Percentiles rank a stretch among this genome's conserved stretches.
These are phyloP conservation scores for Syzygium aromaticum DNA, from an alignment of 345 rosid genomes.

Conservation along the genomic window DNA sequence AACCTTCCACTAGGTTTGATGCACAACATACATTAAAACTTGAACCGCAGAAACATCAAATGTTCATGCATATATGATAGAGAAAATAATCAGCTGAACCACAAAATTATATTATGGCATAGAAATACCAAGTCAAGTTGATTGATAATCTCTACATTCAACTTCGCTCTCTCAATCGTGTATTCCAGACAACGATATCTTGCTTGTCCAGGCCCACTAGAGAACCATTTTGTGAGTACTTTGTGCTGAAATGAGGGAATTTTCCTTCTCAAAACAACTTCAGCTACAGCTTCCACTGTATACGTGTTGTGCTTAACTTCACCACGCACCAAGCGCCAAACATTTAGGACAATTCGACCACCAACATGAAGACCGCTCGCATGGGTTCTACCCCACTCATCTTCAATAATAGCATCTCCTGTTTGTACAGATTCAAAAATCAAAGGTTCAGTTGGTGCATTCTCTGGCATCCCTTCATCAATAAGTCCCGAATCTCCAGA, in stretches of 20 bases:
- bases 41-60: neutral
- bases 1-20: neutral
- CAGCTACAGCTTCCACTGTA: constrained; percentile 74
- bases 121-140: constrained; percentile 82
- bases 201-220: constrained; percentile 66
- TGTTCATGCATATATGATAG: neutral
- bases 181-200: constrained; percentile 81
- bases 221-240: constrained; percentile 70
- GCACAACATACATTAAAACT: neutral
- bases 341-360: constrained; percentile 84
- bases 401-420: constrained; percentile 61
- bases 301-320: constrained; percentile 87
- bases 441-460: constrained; percentile 26
- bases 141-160: constrained; percentile 72
- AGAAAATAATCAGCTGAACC: neutral
- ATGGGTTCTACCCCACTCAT: constrained; percentile 98
- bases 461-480: constrained; percentile 22
- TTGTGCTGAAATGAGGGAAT: constrained; percentile 59
- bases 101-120: neutral
- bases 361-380: constrained; percentile 96
- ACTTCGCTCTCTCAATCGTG: constrained; percentile 54
- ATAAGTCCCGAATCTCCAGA: constrained; percentile 18
- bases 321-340: constrained; percentile 81
- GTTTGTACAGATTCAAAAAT: constrained; percentile 26
- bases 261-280: constrained; percentile 76